Conservation (phyloP, 2,329 filamentous ascomycete genomes). For the Trichophyton mentagrophytes region DNA sequence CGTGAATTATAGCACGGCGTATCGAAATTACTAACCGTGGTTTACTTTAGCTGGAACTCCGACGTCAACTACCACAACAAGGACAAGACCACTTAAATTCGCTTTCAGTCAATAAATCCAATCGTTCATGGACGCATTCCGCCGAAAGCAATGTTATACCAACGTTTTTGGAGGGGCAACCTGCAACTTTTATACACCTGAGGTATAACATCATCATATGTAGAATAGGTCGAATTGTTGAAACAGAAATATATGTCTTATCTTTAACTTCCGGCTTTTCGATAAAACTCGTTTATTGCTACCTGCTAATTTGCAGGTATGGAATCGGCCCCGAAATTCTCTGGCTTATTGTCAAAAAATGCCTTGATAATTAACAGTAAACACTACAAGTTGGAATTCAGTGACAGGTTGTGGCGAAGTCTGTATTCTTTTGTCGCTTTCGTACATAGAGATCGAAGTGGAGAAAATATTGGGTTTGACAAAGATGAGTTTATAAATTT, state of each 20-base stretch:
- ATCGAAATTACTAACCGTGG: slow-evolving; percentile 6
- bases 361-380: no score
- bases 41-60: slow-evolving; percentile 65
- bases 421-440: slow-evolving; percentile 1
- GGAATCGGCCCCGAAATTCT: no score
- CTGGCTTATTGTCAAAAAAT: no score
- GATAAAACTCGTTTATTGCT: neutral
- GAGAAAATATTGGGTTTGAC: neutral
- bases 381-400: neutral
- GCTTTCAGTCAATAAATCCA: neutral
- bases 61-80: slow-evolving; percentile 95
- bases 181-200: neutral
- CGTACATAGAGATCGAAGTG: neutral
- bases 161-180: neutral
- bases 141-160: neutral
- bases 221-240: slow-evolving; percentile 3
- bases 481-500: neutral
- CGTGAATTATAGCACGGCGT: neutral
- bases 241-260: slow-evolving; percentile 3
- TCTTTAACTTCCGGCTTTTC: neutral
- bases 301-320: neutral
- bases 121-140: neutral
- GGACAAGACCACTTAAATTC: slow-evolving; percentile 49
- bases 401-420: neutral
- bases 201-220: neutral